Base-by-base conservation (phyloP, 306 rosid species). In the Quercus mongolica region DNA sequence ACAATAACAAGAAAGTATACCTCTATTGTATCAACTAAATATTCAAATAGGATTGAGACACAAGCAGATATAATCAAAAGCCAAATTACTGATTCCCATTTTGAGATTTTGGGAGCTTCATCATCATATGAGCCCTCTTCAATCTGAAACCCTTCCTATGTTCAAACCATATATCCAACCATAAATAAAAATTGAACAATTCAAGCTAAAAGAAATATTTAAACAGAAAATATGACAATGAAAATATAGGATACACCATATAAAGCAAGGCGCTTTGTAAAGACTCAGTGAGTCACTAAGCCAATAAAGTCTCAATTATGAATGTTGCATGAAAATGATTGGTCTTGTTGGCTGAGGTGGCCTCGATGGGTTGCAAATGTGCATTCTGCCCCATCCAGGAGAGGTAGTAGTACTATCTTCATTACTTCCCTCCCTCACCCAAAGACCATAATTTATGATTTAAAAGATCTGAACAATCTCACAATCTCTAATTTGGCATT, bases 61-160 rank as follows among this genome's bases (percentile, higher is more conserved):
- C 94, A 88, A 71, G 80, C 85, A 17, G 96, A 92, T 90, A 94
- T 79, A 80, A 94, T 87, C 15, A 57, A 84, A 81, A 94, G 94
- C 98, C 97, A 94, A 69, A 89, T 85, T 82, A 91, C 56, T 64
- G 97, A 87, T 84, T 91, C 98, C 94, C 97, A 94, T 82, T 85
- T 91, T 61, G 95, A 89, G 69, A 94, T 91, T 83, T 91, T 89
- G 1, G 98, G 89, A 78, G 81, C 71, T 80, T 91, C 98, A 63
- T 83, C 87, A 5, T 88, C 90, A 38, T 82, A 83, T 63, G 76
- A 28, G 69, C 51, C 73, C 55, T 86, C 91, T 44, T 58, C 94
- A 77, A 4, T 79, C 65, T 87, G 85, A 77, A 49, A 75, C 87
- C 75, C 97, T 73, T 88, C 94, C 98, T 90, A 84, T 73, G 80